Conservation (phyloP, 2,329 filamentous ascomycete genomes). For the Cercospora sojina region DNA sequence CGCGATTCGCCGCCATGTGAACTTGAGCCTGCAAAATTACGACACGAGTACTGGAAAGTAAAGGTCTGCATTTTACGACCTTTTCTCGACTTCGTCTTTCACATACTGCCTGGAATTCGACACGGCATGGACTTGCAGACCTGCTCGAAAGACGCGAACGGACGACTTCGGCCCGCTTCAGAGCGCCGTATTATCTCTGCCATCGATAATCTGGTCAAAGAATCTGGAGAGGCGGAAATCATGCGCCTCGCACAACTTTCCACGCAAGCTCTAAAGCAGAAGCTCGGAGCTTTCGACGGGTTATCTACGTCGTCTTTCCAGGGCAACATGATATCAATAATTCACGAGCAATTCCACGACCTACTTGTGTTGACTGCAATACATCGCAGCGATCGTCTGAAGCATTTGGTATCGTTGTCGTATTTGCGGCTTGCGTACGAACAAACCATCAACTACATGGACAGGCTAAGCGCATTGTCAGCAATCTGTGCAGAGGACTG, state of each 20-base stretch:
- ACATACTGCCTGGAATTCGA: conserved; percentile 39
- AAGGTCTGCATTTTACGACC: conserved; percentile 82
- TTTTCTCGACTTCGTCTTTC: conserved; percentile 60
- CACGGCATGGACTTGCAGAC: conserved; percentile 15
- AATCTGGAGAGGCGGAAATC: conserved; percentile 21
- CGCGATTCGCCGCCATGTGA: conserved; percentile 66
- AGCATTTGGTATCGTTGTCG: conserved; percentile 49
- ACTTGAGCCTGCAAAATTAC: conserved; percentile 76
- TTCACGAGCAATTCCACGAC: conserved; percentile 94
- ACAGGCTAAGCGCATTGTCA: background rate
- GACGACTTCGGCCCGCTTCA: conserved; percentile 11
- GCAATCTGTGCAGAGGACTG: background rate
- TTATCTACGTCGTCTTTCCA: conserved; percentile 63
- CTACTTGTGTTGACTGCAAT: conserved; percentile 78
- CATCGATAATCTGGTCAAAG: conserved; percentile 15
- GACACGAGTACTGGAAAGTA: conserved; percentile 89
- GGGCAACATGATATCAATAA: conserved; percentile 81
- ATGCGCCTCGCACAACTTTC: conserved; percentile 45
- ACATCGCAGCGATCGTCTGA: conserved; percentile 59
- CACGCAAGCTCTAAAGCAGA: conserved; percentile 71
- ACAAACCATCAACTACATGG: background rate
- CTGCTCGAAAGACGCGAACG: conserved; percentile 21
- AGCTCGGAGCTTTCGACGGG: conserved; percentile 77
- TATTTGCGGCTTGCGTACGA: background rate
- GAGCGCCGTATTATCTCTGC: conserved; percentile 26